A percentile compares a stretch with the other conserved stretches of the same genome.
phyloP scores from a whole-genome alignment of 345 rosid genomes.

The Eucalyptus marginata region DNA sequence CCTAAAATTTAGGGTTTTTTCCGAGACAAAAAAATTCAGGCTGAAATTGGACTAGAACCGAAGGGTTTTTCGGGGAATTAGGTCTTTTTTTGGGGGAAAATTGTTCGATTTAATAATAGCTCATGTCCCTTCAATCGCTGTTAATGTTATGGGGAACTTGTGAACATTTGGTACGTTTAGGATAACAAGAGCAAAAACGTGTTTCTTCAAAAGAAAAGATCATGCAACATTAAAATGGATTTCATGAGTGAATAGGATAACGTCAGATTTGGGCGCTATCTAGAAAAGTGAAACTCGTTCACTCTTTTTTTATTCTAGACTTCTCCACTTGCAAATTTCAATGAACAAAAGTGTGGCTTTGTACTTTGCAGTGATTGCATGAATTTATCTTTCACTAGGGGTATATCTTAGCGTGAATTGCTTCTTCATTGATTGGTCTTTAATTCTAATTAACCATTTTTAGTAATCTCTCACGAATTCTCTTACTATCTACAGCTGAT shows the following conservation, averaged over 20 bases:
- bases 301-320: background rate
- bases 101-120: background rate
- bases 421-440: background rate
- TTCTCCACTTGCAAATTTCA: background rate
- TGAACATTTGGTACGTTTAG: background rate
- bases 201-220: background rate
- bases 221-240: background rate
- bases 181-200: background rate
- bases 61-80: too few relatives aligned
- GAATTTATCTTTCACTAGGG: background rate
- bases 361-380: background rate
- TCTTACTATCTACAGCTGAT: background rate
- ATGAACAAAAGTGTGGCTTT: background rate
- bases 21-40: rapidly evolving
- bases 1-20: too few relatives aligned
- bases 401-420: background rate
- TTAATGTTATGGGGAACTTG: background rate
- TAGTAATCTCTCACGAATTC: background rate
- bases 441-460: background rate
- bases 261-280: background rate
- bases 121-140: background rate
- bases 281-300: background rate
- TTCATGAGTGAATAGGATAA: background rate
- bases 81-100: background rate
- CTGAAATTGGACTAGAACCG: too few relatives aligned